A percentile compares a stretch with the other conserved stretches of the same genome.
These are phyloP conservation scores for Ophiostoma quercus DNA, from an alignment of 2,329 filamentous ascomycete genomes.

Conservation along the genomic window DNA sequence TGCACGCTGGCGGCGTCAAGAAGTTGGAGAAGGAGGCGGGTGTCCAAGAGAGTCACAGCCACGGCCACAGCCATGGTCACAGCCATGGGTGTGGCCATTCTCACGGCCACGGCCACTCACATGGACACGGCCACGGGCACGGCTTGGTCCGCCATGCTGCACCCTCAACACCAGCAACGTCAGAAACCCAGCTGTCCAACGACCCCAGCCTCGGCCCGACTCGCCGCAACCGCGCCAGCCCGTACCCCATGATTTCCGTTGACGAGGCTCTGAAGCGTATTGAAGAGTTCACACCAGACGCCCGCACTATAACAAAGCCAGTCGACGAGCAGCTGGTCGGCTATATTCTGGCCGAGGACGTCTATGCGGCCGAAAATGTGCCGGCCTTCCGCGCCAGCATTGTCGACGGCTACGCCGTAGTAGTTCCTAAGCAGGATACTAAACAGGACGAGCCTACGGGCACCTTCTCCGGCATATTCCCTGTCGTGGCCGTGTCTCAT, in stretches of 20 bases:
- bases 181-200: conserved; percentile 46
- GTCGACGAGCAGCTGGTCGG: conserved; percentile 66
- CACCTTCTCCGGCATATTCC: conserved; percentile 71
- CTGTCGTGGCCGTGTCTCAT: conserved; percentile 81
- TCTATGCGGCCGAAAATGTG: conserved; percentile 74
- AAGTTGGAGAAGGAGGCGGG: conserved; percentile 82
- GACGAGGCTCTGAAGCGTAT: conserved; percentile 73
- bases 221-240: conserved; percentile 73
- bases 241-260: conserved; percentile 87
- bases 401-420: conserved; percentile 90
- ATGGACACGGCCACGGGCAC: conserved; percentile 54
- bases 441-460: neutral
- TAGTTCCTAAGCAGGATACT: conserved; percentile 40
- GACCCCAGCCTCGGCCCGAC: conserved; percentile 58
- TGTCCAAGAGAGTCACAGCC: conserved; percentile 35
- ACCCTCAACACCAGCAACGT: conserved; percentile 39
- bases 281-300: conserved; percentile 66
- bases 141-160: conserved; percentile 69
- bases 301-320: conserved; percentile 50
- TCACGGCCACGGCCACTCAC: conserved; percentile 51
- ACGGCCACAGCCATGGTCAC: conserved; percentile 44
- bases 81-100: conserved; percentile 47
- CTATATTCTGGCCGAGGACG: conserved; percentile 74
- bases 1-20: conserved; percentile 77
- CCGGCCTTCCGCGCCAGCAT: conserved; percentile 94